phyloP scores from a whole-genome alignment of 768 basidiomycete species.

The Boletus eberwhitei region DNA sequence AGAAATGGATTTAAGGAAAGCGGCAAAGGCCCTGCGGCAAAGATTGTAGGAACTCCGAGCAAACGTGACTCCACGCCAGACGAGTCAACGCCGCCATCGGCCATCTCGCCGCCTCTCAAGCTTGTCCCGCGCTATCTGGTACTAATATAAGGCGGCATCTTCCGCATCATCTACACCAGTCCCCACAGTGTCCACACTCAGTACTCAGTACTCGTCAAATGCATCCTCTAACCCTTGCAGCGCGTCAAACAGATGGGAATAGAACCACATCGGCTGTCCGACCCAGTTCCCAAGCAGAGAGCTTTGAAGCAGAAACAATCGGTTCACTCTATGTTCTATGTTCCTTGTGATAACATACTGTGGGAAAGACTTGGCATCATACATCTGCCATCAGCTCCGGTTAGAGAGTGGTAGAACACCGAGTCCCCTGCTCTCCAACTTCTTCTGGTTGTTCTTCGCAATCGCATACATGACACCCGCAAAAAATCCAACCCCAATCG shows the following conservation, averaged over 20 bases:
- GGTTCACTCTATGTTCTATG: background rate
- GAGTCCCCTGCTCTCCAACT: conserved; percentile 56
- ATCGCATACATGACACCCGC: conserved; percentile 90
- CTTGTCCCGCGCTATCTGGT: conserved; percentile 20
- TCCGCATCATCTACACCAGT: conserved; percentile 20
- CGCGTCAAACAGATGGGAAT: background rate
- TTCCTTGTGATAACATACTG: conserved; percentile 1
- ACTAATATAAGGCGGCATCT: conserved; percentile 28
- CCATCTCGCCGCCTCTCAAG: background rate
- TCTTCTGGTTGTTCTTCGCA: conserved; percentile 92
- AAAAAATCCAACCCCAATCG: conserved; percentile 84
- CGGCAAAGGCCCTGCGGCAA: background rate
- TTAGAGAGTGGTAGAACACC: conserved; percentile 64
- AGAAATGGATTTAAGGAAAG: conserved; percentile 7
- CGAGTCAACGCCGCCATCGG: background rate
- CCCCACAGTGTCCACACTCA: too few species aligned
- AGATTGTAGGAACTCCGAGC: background rate
- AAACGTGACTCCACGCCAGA: background rate
- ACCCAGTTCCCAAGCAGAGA: background rate
- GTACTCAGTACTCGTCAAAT: too few species aligned
- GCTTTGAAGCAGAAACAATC: background rate
- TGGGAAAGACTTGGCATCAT: background rate
- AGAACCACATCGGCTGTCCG: background rate
- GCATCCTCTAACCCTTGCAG: background rate
- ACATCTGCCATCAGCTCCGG: conserved; percentile 39